Evolutionary conservation across 2,329 filamentous ascomycete genomes (phyloP).

Genomic region (Claviceps sp.): DNA sequence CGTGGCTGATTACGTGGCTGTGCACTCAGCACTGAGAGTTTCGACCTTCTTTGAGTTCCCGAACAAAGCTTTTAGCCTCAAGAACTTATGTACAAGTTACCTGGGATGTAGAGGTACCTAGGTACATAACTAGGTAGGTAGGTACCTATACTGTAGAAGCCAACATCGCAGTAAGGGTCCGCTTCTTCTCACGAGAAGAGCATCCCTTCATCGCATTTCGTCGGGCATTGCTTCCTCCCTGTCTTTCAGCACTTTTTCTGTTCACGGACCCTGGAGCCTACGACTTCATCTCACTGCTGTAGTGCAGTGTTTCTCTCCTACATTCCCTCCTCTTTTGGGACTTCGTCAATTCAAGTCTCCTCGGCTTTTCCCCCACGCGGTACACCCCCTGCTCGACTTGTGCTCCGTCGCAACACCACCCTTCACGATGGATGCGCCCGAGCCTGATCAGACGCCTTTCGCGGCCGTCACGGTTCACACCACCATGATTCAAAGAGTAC

Average conservation of each 20-base stretch:
- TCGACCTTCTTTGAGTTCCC: not conserved
- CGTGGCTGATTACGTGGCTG: slow-evolving; percentile 2
- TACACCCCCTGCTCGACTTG: not conserved
- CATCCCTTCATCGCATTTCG: slow-evolving; percentile 1
- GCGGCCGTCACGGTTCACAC: slow-evolving; percentile 80
- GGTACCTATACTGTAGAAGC: no score
- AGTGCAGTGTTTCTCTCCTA: not conserved
- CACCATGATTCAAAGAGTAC: slow-evolving; percentile 56
- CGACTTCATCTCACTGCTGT: not conserved
- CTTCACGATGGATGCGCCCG: slow-evolving; percentile 62
- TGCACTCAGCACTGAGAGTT: not conserved
- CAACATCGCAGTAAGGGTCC: slow-evolving; percentile 1
- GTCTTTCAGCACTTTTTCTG: not conserved
- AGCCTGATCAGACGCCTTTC: slow-evolving; percentile 85
- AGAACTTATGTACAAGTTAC: no score
- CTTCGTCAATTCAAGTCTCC: not conserved
- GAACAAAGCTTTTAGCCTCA: slow-evolving; percentile 2
- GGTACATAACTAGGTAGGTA: no score
- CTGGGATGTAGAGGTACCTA: no score
- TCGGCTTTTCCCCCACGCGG: not conserved
- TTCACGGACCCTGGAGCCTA: not conserved
- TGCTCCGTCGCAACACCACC: not conserved
- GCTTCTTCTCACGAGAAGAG: not conserved
- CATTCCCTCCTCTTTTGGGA: not conserved
- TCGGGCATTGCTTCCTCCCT: not conserved